Conservation (phyloP, 1,284 basidiomycete species). For the Pholiota adiposa region DNA sequence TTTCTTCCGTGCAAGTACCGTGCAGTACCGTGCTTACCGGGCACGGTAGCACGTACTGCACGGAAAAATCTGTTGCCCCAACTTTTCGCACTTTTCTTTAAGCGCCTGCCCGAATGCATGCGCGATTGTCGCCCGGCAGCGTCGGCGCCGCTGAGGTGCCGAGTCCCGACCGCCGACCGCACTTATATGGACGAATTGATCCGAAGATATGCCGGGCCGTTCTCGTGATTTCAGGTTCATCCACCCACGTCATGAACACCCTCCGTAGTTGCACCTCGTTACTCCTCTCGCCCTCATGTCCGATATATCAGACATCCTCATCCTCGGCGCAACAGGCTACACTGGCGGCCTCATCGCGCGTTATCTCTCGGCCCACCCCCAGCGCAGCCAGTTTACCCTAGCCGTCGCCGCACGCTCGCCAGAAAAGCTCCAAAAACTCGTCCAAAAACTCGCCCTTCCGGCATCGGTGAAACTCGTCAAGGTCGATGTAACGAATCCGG, state of each 20-base stretch:
- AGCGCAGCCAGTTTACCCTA: constrained; percentile 62
- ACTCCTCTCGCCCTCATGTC: constrained; percentile 11
- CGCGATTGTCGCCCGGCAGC: too few relatives aligned
- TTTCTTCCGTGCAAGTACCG: too few relatives aligned
- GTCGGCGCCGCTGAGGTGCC: too few relatives aligned
- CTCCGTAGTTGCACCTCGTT: not conserved
- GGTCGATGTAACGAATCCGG: constrained; percentile 54
- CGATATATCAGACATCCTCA: constrained; percentile 52
- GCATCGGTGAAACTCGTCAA: constrained; percentile 46
- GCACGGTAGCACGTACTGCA: too few relatives aligned
- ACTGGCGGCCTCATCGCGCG: constrained; percentile 66
- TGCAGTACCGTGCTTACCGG: too few relatives aligned
- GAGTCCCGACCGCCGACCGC: too few relatives aligned
- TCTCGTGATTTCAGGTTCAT: not conserved
- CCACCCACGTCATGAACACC: not conserved
- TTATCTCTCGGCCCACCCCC: constrained; percentile 63
- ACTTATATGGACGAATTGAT: not conserved
- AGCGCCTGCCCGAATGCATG: too few relatives aligned
- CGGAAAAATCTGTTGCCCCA: too few relatives aligned
- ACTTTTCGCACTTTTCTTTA: too few relatives aligned
- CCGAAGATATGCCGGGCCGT: not conserved
- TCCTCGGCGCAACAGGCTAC: constrained; percentile 74
- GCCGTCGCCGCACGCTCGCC: constrained; percentile 64
- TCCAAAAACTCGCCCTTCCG: constrained; percentile 41
- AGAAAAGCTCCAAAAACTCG: constrained; percentile 54